Evolutionary conservation across 352 stramenopile genomes (phyloP).

Genomic region (Globisporangium acanthophoron): DNA sequence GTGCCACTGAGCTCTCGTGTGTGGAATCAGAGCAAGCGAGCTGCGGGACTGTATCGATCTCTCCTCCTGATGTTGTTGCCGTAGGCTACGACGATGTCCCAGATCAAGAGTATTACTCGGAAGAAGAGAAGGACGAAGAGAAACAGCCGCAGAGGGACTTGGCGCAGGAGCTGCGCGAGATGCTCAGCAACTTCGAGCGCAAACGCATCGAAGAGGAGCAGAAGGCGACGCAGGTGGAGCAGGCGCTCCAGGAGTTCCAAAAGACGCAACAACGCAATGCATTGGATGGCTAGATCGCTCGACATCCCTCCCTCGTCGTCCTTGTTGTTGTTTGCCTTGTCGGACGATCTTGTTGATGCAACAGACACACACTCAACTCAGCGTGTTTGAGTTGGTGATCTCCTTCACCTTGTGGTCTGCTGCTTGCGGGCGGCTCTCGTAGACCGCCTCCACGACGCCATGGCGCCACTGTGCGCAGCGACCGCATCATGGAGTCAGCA

Average conservation of each 20-base stretch:
- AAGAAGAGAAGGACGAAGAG: slow-evolving; percentile 25
- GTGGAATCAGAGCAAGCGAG: not conserved
- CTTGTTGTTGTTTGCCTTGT: not conserved
- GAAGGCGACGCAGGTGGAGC: slow-evolving; percentile 40
- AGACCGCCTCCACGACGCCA: slow-evolving; percentile 81
- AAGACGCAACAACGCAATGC: slow-evolving; percentile 25
- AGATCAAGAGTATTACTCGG: slow-evolving; percentile 6
- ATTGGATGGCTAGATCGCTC: not conserved
- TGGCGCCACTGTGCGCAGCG: slow-evolving; percentile 61
- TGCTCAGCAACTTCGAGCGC: slow-evolving; percentile 51
- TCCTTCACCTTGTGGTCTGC: slow-evolving; percentile 76
- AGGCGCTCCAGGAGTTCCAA: slow-evolving; percentile 51
- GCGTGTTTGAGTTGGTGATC: slow-evolving; percentile 30
- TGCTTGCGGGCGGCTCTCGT: slow-evolving; percentile 70
- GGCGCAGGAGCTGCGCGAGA: slow-evolving; percentile 46
- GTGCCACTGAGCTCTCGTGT: slow-evolving; percentile 6
- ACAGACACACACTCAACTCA: slow-evolving; percentile 31
- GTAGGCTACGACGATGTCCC: slow-evolving; percentile 1
- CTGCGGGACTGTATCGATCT: not conserved
- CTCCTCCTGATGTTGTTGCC: not conserved
- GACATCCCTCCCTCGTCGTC: not conserved
- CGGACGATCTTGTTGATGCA: not conserved
- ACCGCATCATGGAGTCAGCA: slow-evolving; percentile 2
- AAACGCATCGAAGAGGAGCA: slow-evolving; percentile 59
- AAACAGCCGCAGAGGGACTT: slow-evolving; percentile 37